These are phyloP conservation scores for Metarhizium sp. DNA, from an alignment of 2,329 filamentous ascomycete genomes.

Conservation along the genomic window DNA sequence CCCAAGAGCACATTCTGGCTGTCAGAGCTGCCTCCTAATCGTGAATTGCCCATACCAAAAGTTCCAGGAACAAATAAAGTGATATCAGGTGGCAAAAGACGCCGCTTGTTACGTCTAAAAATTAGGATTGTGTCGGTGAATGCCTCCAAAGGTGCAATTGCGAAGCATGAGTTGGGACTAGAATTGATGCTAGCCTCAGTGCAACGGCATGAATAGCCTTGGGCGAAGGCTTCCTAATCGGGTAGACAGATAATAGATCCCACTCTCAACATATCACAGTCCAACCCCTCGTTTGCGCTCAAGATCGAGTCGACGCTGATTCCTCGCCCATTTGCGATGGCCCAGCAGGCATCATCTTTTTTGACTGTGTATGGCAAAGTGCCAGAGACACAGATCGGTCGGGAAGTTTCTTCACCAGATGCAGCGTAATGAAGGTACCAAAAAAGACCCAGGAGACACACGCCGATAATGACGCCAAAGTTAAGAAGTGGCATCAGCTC, in stretches of 20 bases:
- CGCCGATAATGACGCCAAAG: constrained; percentile 43
- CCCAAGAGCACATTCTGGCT: no score
- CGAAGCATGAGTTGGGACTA: neutral
- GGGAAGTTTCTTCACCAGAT: constrained; percentile 1
- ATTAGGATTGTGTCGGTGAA: neutral
- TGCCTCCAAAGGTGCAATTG: neutral
- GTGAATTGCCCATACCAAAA: neutral
- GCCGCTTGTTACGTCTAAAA: neutral
- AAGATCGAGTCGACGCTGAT: constrained; percentile 35
- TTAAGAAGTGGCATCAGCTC: constrained; percentile 47
- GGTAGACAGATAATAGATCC: constrained; percentile 38
- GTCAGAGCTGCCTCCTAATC: neutral
- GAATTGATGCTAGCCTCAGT: neutral
- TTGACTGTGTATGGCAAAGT: constrained; percentile 29
- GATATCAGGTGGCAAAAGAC: neutral
- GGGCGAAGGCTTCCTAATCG: neutral
- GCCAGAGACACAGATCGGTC: constrained; percentile 17
- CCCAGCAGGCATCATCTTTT: constrained; percentile 44
- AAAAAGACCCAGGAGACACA: constrained; percentile 40
- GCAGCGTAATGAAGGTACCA: constrained; percentile 34
- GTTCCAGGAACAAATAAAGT: neutral
- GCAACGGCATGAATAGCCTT: neutral
- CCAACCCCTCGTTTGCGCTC: constrained; percentile 32
- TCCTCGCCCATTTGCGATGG: constrained; percentile 33
- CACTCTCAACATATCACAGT: constrained; percentile 35